Conservation (phyloP, 176 grass and related monocot species). For the Eleusine indica region DNA sequence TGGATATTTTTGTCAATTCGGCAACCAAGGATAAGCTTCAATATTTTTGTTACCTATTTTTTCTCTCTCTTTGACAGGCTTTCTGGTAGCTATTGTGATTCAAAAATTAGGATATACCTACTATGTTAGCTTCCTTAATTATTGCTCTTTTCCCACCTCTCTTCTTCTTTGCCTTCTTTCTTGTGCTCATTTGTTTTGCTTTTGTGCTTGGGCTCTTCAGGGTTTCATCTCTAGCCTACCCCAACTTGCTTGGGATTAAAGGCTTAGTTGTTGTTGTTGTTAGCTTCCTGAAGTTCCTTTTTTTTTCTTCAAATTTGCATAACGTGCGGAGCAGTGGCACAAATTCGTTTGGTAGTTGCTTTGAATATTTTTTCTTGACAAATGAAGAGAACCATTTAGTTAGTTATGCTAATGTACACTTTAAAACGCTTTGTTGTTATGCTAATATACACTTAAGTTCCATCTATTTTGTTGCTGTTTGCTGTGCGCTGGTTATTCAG, state of each 20-base stretch:
- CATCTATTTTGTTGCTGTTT: slow-evolving; percentile 29
- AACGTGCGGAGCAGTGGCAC: neutral
- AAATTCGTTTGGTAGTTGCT: neutral
- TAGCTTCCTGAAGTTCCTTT: too few relatives aligned
- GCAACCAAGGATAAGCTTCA: slow-evolving; percentile 21
- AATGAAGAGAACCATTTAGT: neutral
- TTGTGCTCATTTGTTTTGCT: too few relatives aligned
- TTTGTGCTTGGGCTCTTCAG: too few relatives aligned
- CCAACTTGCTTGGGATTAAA: too few relatives aligned
- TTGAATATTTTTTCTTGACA: neutral
- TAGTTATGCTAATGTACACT: slow-evolving; percentile 12
- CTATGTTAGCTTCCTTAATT: neutral
- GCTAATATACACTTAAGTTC: neutral
- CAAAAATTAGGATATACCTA: neutral
- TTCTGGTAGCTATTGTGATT: neutral
- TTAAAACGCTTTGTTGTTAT: neutral
- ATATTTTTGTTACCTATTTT: slow-evolving; percentile 5
- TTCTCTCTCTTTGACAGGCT: neutral
- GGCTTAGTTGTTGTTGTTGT: too few relatives aligned
- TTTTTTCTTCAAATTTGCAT: neutral
- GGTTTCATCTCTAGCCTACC: too few relatives aligned
- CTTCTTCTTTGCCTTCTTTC: too few relatives aligned
- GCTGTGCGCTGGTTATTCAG: slow-evolving; percentile 3
- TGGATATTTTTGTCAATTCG: slow-evolving; percentile 33
- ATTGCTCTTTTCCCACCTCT: too few relatives aligned